A percentile compares a stretch with the other conserved stretches of the same genome.
Conservation (phyloP, 345 rosid genomes). For the Firmiana major region DNA sequence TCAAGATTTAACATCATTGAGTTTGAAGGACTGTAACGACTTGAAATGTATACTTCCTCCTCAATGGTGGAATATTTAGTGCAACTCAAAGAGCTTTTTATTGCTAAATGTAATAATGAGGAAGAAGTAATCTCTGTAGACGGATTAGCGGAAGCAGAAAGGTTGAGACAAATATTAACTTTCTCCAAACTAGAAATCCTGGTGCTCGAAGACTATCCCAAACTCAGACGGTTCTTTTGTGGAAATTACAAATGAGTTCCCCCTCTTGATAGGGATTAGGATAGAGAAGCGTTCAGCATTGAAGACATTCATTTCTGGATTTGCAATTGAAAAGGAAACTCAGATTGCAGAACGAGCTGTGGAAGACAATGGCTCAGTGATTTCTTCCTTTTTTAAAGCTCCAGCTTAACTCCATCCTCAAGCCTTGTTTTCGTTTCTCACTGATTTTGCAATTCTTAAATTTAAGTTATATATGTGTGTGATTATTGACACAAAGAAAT, state of each 20-base stretch:
- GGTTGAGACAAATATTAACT: background rate
- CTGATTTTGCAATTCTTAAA: background rate
- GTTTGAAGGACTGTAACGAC: background rate
- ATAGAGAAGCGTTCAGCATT: background rate
- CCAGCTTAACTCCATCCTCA: no score
- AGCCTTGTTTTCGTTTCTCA: no score
- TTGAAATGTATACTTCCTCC: slow-evolving; percentile 12
- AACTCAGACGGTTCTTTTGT: background rate
- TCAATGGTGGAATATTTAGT: background rate
- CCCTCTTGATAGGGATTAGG: background rate
- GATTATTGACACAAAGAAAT: background rate
- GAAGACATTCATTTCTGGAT: background rate
- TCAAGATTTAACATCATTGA: background rate
- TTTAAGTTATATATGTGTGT: background rate
- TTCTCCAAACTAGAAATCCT: background rate
- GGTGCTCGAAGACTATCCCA: background rate
- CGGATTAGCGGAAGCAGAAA: background rate
- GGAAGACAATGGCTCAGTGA: no score
- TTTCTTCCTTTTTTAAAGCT: no score
- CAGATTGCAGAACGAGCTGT: background rate
- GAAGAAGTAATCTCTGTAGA: background rate
- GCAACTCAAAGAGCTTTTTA: background rate
- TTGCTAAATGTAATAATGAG: background rate
- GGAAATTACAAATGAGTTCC: background rate
- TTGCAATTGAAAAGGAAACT: background rate